A percentile compares a stretch with the other conserved stretches of the same genome.
These are phyloP conservation scores for Kalmanozyma brasiliensis DNA, from an alignment of 1,284 basidiomycete genomes.

Conservation along the genomic window DNA sequence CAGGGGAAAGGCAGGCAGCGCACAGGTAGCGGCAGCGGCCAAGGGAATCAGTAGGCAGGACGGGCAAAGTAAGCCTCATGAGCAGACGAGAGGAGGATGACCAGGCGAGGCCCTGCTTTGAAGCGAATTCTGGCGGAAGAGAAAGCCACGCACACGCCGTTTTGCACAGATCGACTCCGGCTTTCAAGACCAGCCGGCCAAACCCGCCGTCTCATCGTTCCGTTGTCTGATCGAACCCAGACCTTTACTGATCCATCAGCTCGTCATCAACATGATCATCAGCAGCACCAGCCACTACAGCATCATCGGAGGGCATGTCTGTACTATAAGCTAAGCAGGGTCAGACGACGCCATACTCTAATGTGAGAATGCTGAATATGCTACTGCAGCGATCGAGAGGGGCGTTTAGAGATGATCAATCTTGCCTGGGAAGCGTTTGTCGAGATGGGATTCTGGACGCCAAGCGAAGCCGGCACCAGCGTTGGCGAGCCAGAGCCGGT, in stretches of 20 bases:
- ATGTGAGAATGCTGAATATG: constrained; percentile 7
- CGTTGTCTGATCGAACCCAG: too few relatives aligned
- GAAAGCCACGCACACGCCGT: too few relatives aligned
- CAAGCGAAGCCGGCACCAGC: constrained; percentile 5
- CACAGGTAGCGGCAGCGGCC: not conserved
- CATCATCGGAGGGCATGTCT: not conserved
- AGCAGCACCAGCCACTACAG: not conserved
- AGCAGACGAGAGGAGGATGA: too few relatives aligned
- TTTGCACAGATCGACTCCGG: too few relatives aligned
- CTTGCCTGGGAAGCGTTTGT: not conserved
- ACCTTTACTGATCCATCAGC: not conserved
- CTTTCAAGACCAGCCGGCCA: too few relatives aligned
- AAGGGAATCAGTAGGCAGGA: too few relatives aligned
- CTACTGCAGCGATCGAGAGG: constrained; percentile 22
- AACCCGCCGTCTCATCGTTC: too few relatives aligned
- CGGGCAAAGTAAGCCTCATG: too few relatives aligned
- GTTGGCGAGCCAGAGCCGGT: not conserved
- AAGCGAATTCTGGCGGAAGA: too few relatives aligned
- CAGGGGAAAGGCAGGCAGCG: too few relatives aligned
- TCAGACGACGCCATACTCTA: constrained; percentile 1
- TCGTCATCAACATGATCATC: not conserved
- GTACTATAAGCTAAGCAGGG: not conserved
- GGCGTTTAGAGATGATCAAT: not conserved
- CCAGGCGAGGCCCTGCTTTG: too few relatives aligned
- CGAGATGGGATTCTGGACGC: not conserved